Conservation (phyloP, 108 stramenopile species). For the Pseudonitzschia multistriata region DNA sequence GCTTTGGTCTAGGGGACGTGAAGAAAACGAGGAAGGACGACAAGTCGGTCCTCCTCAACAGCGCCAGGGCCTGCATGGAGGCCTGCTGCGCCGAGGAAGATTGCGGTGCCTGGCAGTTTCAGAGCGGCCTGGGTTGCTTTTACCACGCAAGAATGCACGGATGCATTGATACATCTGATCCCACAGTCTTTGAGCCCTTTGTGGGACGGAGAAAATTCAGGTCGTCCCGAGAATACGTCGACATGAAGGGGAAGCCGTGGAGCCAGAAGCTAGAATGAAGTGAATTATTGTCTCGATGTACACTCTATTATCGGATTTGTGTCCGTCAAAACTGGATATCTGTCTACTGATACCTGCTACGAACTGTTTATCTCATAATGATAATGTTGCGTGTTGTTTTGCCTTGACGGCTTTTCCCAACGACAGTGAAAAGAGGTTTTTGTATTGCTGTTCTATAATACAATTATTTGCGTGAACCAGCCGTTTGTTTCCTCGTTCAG, state of each 20-base stretch:
- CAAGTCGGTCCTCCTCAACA: neutral
- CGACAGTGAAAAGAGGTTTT: no score
- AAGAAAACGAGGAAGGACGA: conserved; percentile 7
- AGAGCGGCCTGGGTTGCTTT: conserved; percentile 46
- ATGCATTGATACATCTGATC: conserved; percentile 43
- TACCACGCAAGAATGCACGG: conserved; percentile 41
- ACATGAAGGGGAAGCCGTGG: neutral
- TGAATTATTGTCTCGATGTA: neutral
- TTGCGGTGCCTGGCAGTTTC: conserved; percentile 59
- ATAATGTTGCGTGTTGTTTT: no score
- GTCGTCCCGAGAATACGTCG: conserved; percentile 28
- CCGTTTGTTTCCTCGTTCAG: no score
- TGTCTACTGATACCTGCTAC: no score
- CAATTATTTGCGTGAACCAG: no score
- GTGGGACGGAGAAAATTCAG: conserved; percentile 48
- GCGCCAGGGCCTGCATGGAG: conserved; percentile 40
- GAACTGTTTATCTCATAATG: no score
- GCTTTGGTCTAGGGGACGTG: conserved; percentile 59
- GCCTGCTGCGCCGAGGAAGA: conserved; percentile 49
- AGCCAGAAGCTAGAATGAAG: neutral
- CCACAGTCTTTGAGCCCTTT: conserved; percentile 51
- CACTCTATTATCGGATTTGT: no score
- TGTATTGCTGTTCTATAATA: no score
- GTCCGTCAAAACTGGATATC: no score
- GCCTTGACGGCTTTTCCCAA: no score